phyloP scores from a whole-genome alignment of 73 alveolate species.

The Uronychia binucleata region DNA sequence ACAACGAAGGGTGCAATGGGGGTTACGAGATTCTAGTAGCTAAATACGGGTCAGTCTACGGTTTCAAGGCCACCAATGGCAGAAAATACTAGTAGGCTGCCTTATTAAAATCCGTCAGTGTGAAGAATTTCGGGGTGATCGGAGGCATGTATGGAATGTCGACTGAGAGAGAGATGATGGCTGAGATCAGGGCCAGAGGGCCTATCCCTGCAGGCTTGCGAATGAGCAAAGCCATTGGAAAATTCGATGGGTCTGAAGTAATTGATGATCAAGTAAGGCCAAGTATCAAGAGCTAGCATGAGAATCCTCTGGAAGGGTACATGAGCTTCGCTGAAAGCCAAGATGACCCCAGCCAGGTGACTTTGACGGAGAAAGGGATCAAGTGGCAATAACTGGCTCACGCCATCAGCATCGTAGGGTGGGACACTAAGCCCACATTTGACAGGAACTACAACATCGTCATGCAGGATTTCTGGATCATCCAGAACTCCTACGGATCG shows the following conservation, averaged over 20 bases:
- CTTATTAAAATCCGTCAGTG: too few relatives aligned
- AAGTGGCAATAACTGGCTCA: constrained; percentile 61
- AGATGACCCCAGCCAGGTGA: too few relatives aligned
- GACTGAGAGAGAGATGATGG: constrained; percentile 78
- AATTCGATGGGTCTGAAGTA: neutral
- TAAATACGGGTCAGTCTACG: constrained; percentile 69
- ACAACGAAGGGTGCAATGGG: constrained; percentile 91
- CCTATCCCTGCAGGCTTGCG: constrained; percentile 79
- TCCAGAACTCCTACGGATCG: constrained; percentile 78
- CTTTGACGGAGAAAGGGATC: too few relatives aligned
- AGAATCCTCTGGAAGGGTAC: too few relatives aligned
- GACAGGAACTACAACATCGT: too few relatives aligned
- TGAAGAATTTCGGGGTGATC: constrained; percentile 23
- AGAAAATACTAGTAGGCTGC: too few relatives aligned
- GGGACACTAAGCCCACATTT: constrained; percentile 80
- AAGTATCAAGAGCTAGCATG: neutral
- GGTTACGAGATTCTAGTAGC: constrained; percentile 86
- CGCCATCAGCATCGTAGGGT: constrained; percentile 68
- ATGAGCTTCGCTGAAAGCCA: too few relatives aligned
- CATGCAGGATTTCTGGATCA: constrained; percentile 85
- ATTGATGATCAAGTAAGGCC: neutral
- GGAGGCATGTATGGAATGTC: constrained; percentile 84
- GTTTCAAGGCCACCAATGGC: constrained; percentile 26
- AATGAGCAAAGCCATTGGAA: neutral
- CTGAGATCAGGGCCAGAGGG: constrained; percentile 87